Evolutionary conservation across 2,329 filamentous ascomycete species (phyloP).

Genomic region (Microcera coccophila): DNA sequence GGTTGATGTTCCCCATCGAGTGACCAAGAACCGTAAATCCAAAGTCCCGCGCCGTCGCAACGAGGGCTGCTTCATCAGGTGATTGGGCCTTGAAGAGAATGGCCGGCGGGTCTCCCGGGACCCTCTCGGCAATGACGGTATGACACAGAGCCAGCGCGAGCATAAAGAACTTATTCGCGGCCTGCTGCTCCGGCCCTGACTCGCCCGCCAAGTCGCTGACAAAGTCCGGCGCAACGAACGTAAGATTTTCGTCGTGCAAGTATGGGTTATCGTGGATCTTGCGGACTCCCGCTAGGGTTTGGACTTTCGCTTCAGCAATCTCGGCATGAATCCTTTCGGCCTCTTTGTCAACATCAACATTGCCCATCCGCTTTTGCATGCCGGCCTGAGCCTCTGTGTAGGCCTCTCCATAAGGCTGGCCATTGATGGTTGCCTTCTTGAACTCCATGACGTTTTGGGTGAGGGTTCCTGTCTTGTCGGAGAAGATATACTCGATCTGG

Average conservation of each 20-base stretch:
- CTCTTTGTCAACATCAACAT: slow-evolving; percentile 83
- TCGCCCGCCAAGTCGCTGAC: slow-evolving; percentile 76
- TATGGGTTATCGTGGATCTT: slow-evolving; percentile 85
- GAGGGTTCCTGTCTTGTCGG: slow-evolving; percentile 93
- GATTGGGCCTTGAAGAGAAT: slow-evolving; percentile 99
- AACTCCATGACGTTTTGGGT: slow-evolving; percentile 99
- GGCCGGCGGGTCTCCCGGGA: slow-evolving; percentile 69
- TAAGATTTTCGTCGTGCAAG: slow-evolving; percentile 81
- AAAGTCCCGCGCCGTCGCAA: slow-evolving; percentile 79
- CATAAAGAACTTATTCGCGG: slow-evolving; percentile 87
- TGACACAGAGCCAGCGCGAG: slow-evolving; percentile 87
- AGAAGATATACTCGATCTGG: slow-evolving; percentile 98
- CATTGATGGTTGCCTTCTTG: slow-evolving; percentile 69
- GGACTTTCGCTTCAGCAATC: slow-evolving; percentile 72
- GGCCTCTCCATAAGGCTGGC: slow-evolving; percentile 92
- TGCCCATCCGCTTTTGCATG: slow-evolving; percentile 86
- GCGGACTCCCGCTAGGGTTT: slow-evolving; percentile 69
- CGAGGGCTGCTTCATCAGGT: slow-evolving; percentile 93
- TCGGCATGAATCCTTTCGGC: slow-evolving; percentile 66
- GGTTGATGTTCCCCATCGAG: slow-evolving; percentile 83
- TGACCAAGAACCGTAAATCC: slow-evolving; percentile 89
- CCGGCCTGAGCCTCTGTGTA: slow-evolving; percentile 96
- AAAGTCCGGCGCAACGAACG: slow-evolving; percentile 88
- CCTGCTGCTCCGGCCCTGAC: slow-evolving; percentile 70
- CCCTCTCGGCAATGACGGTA: slow-evolving; percentile 91